phyloP scores from a whole-genome alignment of 306 rosid species.

The Castanea crenata region DNA sequence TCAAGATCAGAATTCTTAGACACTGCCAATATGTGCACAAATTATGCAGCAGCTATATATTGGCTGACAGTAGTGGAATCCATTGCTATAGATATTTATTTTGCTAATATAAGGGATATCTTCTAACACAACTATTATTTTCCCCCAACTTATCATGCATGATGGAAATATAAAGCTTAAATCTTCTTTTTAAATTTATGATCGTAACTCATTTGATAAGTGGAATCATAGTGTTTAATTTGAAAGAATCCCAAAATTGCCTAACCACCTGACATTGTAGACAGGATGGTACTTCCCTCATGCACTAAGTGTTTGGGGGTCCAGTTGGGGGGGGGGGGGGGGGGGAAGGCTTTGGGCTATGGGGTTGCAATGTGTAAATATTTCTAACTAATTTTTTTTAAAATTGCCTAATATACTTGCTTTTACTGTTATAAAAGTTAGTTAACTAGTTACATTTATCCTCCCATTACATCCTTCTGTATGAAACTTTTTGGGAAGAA shows the following conservation, averaged over 20 bases:
- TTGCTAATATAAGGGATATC: not conserved
- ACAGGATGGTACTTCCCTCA: too few species aligned
- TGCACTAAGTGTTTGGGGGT: too few species aligned
- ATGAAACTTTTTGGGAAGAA: not conserved
- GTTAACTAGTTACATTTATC: not conserved
- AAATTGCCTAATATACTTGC: too few species aligned
- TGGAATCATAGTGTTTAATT: too few species aligned
- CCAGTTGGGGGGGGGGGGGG: too few species aligned
- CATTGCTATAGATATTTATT: not conserved
- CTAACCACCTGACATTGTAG: too few species aligned
- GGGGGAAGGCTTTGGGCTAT: too few species aligned
- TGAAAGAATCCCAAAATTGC: too few species aligned
- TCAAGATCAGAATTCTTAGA: not conserved
- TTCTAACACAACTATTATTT: not conserved
- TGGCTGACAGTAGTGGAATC: too few species aligned
- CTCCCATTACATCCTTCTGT: not conserved
- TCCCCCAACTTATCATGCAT: not conserved
- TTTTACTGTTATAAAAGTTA: too few species aligned
- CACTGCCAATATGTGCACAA: not conserved
- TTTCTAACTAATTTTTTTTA: too few species aligned
- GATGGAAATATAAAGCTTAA: not conserved
- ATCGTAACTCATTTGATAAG: not conserved
- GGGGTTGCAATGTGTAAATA: too few species aligned
- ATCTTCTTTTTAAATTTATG: not conserved
- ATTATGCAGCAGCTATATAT: not conserved